Percentiles rank a stretch among this genome's conserved stretches.
Evolutionary conservation across 768 basidiomycete genomes (phyloP).

Genomic region (Kwoniella sp.): DNA sequence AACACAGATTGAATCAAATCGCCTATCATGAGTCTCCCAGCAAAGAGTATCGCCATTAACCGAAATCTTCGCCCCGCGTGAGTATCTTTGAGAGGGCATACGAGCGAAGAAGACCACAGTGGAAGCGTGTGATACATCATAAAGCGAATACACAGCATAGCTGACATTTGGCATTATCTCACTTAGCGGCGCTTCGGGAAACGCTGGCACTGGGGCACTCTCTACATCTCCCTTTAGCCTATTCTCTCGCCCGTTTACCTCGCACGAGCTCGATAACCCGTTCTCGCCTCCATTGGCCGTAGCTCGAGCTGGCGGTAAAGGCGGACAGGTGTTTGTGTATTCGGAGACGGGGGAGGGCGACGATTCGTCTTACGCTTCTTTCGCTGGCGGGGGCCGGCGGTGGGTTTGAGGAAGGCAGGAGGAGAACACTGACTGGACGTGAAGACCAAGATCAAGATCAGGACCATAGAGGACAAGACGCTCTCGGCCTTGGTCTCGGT

Average conservation of each 20-base stretch:
- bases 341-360: constrained; percentile 21
- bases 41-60: constrained; percentile 22
- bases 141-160: no score
- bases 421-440: constrained; percentile 52
- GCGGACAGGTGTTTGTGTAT: constrained; percentile 50
- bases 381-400: constrained; percentile 53
- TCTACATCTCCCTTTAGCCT: constrained; percentile 13
- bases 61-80: constrained; percentile 51
- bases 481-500: background rate
- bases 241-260: constrained; percentile 34
- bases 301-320: constrained; percentile 46
- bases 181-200: constrained; percentile 42
- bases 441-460: constrained; percentile 10
- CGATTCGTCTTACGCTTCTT: constrained; percentile 28
- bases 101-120: no score
- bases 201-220: constrained; percentile 42
- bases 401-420: constrained; percentile 57
- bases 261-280: constrained; percentile 36
- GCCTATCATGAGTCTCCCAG: constrained; percentile 17
- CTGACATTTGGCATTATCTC: background rate
- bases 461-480: background rate
- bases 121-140: no score
- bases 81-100: constrained; percentile 10
- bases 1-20: constrained; percentile 10
- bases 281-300: constrained; percentile 42